Conservation (phyloP, 805 yeast genomes). For the Torulaspora indica region DNA sequence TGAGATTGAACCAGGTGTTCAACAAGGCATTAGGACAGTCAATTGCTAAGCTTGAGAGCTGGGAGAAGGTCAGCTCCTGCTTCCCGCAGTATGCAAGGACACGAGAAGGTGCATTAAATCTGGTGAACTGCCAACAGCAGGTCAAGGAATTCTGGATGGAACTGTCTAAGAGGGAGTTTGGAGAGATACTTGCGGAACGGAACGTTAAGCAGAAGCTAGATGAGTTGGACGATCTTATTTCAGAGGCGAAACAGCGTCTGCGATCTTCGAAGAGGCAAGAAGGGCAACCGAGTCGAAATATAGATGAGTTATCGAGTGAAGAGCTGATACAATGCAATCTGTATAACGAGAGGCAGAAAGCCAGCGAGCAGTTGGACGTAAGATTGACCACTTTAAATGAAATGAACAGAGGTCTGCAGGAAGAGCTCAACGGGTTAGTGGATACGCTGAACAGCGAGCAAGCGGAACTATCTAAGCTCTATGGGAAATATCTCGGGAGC, state of each 20-base stretch:
- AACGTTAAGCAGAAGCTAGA: slow-evolving; percentile 36
- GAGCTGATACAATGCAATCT: slow-evolving; percentile 28
- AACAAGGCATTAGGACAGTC: slow-evolving; percentile 52
- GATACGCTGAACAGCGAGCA: slow-evolving; percentile 24
- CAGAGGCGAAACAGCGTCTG: slow-evolving; percentile 32
- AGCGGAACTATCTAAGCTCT: slow-evolving; percentile 30
- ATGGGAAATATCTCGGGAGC: slow-evolving; percentile 30
- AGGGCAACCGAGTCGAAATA: slow-evolving; percentile 9
- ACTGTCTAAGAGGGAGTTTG: slow-evolving; percentile 49
- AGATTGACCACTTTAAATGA: slow-evolving; percentile 20
- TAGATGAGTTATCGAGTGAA: slow-evolving; percentile 26
- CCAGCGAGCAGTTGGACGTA: slow-evolving; percentile 24
- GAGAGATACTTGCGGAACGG: slow-evolving; percentile 48
- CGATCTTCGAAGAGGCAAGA: slow-evolving; percentile 6
- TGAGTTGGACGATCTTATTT: slow-evolving; percentile 39
- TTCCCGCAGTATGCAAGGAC: slow-evolving; percentile 50
- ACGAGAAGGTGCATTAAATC: slow-evolving; percentile 42
- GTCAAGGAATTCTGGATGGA: slow-evolving; percentile 49
- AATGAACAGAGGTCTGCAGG: slow-evolving; percentile 24
- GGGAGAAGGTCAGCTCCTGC: slow-evolving; percentile 49
- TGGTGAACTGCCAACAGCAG: slow-evolving; percentile 49
- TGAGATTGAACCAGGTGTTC: slow-evolving; percentile 47
- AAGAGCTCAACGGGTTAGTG: slow-evolving; percentile 23
- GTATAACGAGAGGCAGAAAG: slow-evolving; percentile 20
- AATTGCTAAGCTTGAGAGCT: slow-evolving; percentile 42